Percentiles rank a stretch among this genome's conserved stretches.
Conservation (phyloP, 2,329 filamentous ascomycete species). For the Exophiala spinifera region DNA sequence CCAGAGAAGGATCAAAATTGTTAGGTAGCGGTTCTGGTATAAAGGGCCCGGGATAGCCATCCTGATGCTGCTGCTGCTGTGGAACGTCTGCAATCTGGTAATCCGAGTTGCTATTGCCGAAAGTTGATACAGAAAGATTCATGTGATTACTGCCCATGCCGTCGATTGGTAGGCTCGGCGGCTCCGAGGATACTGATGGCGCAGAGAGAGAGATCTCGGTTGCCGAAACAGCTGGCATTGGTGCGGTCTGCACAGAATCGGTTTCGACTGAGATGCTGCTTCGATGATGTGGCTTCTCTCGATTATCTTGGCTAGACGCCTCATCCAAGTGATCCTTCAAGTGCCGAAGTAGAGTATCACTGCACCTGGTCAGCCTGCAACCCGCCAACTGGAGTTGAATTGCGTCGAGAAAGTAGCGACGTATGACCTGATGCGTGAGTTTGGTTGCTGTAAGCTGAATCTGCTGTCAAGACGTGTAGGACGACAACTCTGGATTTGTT, state of each 20-base stretch:
- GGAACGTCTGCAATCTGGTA: neutral
- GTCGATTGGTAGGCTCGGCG: neutral
- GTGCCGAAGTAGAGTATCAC: slow-evolving; percentile 25
- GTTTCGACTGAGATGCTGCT: neutral
- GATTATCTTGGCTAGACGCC: neutral
- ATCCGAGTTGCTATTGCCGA: neutral
- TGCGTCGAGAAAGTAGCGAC: no score
- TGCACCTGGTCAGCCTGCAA: neutral
- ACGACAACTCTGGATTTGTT: no score
- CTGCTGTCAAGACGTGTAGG: no score
- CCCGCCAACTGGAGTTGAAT: neutral
- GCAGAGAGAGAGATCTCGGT: slow-evolving; percentile 1
- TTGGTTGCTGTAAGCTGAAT: no score
- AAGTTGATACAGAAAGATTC: neutral
- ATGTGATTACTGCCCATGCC: neutral
- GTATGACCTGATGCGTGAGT: no score
- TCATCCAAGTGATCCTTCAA: slow-evolving; percentile 20
- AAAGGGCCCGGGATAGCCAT: slow-evolving; percentile 4
- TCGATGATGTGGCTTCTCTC: neutral
- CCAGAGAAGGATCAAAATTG: slow-evolving; percentile 14
- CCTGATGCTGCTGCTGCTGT: neutral
- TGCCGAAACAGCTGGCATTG: neutral
- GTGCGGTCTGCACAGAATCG: neutral
- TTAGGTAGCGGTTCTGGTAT: slow-evolving; percentile 1
- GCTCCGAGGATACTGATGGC: neutral